Evolutionary conservation across 2,329 filamentous ascomycete species (phyloP).

Genomic region (Aspergillus puulaauensis): DNA sequence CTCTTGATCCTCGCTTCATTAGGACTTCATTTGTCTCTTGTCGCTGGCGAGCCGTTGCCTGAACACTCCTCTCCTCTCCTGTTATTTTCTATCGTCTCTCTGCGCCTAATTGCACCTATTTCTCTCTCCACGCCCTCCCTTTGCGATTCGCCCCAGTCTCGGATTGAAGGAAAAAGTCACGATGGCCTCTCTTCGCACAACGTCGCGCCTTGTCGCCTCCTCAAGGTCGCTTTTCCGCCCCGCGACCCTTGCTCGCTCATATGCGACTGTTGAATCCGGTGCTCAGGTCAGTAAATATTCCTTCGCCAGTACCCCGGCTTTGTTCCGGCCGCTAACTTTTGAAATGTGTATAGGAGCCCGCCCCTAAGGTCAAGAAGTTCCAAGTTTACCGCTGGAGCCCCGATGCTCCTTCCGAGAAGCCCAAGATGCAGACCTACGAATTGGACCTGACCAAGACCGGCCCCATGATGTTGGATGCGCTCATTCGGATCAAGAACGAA

Average conservation of each 20-base stretch:
- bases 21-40: slow-evolving; percentile 21
- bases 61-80: slow-evolving; percentile 13
- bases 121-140: background rate
- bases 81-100: slow-evolving; percentile 1
- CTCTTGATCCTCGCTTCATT: slow-evolving; percentile 22
- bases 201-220: slow-evolving; percentile 45
- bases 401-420: slow-evolving; percentile 87
- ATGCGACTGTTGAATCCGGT: slow-evolving; percentile 47
- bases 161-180: slow-evolving; percentile 19
- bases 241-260: slow-evolving; percentile 42
- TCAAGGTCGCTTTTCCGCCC: slow-evolving; percentile 45
- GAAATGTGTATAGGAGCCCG: slow-evolving; percentile 52
- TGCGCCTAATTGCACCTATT: slow-evolving; percentile 3
- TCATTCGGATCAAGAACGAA: slow-evolving; percentile 99
- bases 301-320: background rate
- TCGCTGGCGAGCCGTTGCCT: slow-evolving; percentile 20
- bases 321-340: background rate
- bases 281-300: slow-evolving; percentile 26
- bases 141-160: slow-evolving; percentile 6
- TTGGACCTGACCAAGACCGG: slow-evolving; percentile 98
- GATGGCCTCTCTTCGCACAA: slow-evolving; percentile 52
- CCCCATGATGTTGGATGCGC: slow-evolving; percentile 94
- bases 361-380: slow-evolving; percentile 82
- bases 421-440: slow-evolving; percentile 90
- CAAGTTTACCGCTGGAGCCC: slow-evolving; percentile 99